Percentiles rank a stretch among this genome's conserved stretches.
These are phyloP conservation scores for Monosporascus sp. DNA, from an alignment of 2,329 filamentous ascomycete genomes.

Conservation along the genomic window DNA sequence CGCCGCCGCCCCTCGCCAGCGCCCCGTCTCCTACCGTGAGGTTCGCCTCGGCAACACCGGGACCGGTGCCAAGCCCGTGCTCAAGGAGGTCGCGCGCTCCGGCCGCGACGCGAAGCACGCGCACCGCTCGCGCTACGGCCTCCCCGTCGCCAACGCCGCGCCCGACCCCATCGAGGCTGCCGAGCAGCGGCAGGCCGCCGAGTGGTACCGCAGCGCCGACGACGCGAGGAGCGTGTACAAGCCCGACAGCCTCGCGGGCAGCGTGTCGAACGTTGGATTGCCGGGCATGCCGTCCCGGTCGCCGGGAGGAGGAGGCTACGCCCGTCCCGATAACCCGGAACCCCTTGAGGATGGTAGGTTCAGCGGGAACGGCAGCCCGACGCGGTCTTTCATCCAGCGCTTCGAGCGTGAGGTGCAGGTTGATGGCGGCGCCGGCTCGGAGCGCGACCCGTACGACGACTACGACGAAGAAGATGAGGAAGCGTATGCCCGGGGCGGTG, in stretches of 20 bases:
- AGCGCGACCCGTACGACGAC: constrained; percentile 7
- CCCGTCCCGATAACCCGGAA: constrained; percentile 1
- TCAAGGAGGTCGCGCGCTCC: background rate
- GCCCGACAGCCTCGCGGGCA: constrained; percentile 18
- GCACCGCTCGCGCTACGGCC: constrained; percentile 19
- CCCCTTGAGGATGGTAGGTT: background rate
- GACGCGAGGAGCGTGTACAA: constrained; percentile 19
- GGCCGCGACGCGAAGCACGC: background rate
- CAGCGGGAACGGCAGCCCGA: constrained; percentile 1
- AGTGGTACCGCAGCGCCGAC: constrained; percentile 1
- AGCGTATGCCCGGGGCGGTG: background rate
- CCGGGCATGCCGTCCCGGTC: background rate
- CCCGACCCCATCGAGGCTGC: constrained; percentile 12
- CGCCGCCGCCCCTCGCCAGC: constrained; percentile 11
- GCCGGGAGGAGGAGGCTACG: background rate
- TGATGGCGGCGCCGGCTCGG: background rate
- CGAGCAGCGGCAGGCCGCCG: constrained; percentile 13
- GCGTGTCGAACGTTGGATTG: constrained; percentile 6
- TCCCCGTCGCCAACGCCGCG: constrained; percentile 18
- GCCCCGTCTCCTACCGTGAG: background rate
- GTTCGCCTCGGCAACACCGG: no score
- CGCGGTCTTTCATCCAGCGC: constrained; percentile 9
- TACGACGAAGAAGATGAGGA: background rate
- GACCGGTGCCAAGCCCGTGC: no score
- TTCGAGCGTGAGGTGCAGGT: constrained; percentile 9